Evolutionary conservation across 257 asterid species (phyloP).

Genomic region (Solanum pinnatisectum): DNA sequence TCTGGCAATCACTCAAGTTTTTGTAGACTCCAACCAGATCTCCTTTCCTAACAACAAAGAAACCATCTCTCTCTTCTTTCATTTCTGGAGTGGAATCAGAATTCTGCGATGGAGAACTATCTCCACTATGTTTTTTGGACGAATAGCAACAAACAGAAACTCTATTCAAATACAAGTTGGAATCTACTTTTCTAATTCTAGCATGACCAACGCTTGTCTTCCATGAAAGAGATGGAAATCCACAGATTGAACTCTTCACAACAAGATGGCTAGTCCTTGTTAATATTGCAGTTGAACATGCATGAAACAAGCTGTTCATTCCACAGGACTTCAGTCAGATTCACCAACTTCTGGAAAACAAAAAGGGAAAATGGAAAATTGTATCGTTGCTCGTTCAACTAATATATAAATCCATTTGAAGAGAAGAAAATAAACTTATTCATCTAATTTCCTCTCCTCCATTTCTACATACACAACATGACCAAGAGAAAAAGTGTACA

Average conservation of each 20-base stretch:
- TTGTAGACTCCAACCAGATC: constrained; percentile 84
- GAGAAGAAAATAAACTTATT: neutral
- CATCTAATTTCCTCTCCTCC: neutral
- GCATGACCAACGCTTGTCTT: constrained; percentile 24
- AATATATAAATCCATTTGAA: neutral
- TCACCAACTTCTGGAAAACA: constrained; percentile 29
- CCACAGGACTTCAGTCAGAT: constrained; percentile 23
- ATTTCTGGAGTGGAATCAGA: constrained; percentile 26
- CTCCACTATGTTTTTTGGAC: constrained; percentile 32
- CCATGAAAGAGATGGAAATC: constrained; percentile 29
- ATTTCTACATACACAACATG: neutral
- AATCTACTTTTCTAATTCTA: constrained; percentile 31
- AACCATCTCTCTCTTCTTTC: constrained; percentile 90
- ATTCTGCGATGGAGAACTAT: constrained; percentile 27
- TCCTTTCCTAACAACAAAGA: constrained; percentile 93
- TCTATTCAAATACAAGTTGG: constrained; percentile 19
- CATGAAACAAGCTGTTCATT: constrained; percentile 69
- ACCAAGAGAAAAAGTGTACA: neutral
- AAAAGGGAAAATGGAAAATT: neutral
- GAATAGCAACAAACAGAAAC: constrained; percentile 43
- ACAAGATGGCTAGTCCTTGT: constrained; percentile 26
- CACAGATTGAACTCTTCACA: constrained; percentile 27
- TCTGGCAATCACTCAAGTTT: constrained; percentile 90
- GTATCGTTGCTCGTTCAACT: neutral
- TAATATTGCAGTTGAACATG: constrained; percentile 36